Conservation (phyloP, 2,329 filamentous ascomycete genomes). For the Stylonectria norvegica region DNA sequence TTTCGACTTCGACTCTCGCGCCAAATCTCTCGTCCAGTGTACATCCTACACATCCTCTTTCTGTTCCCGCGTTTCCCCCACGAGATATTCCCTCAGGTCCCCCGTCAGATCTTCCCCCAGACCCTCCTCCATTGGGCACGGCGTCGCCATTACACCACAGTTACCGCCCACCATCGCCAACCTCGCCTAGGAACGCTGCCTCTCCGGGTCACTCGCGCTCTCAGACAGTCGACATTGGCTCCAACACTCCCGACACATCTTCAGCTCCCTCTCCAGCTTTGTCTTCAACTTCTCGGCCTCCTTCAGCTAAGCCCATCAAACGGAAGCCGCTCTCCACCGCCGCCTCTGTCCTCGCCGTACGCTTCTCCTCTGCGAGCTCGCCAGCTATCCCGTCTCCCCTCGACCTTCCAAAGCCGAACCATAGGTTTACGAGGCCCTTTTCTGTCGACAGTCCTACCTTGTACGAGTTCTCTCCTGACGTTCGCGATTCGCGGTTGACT, state of each 20-base stretch:
- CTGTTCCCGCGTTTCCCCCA: no score
- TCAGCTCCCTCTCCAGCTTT: constrained; percentile 16
- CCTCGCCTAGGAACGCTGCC: constrained; percentile 16
- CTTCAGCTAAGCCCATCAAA: constrained; percentile 42
- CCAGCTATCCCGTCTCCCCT: constrained; percentile 30
- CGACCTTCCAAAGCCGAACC: constrained; percentile 48
- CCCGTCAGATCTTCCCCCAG: neutral
- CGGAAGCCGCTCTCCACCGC: constrained; percentile 59
- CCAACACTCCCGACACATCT: constrained; percentile 10
- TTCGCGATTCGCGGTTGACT: constrained; percentile 16
- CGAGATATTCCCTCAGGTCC: no score
- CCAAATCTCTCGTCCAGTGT: neutral
- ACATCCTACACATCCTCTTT: neutral
- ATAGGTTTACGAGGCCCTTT: constrained; percentile 52
- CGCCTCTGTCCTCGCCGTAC: constrained; percentile 27
- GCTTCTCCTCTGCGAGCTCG: constrained; percentile 20
- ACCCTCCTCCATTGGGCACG: neutral
- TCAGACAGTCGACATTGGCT: constrained; percentile 23
- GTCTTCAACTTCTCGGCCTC: constrained; percentile 13
- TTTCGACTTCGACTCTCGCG: constrained; percentile 16
- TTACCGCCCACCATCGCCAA: constrained; percentile 9
- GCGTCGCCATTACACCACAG: constrained; percentile 2
- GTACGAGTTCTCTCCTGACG: constrained; percentile 51
- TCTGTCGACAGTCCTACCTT: constrained; percentile 60
- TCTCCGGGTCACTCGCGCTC: constrained; percentile 22